Conservation (phyloP, 306 rosid genomes). For the Trifolium dubium region DNA sequence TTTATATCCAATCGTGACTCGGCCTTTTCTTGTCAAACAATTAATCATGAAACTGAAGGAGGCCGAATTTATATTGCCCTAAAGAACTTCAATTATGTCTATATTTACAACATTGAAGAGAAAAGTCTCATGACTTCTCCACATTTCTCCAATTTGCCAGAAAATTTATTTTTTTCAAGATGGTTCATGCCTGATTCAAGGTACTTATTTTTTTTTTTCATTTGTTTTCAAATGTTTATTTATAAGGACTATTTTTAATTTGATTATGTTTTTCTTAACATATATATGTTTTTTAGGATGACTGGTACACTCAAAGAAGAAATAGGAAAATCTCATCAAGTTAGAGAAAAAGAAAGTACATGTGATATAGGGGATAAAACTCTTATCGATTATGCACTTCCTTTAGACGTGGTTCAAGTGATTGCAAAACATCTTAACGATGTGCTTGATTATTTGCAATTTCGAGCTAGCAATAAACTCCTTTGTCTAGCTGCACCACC, state of each 20-base stretch:
- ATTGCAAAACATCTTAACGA: background rate
- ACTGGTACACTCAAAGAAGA: background rate
- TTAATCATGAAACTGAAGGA: slow-evolving; percentile 1
- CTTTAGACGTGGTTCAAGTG: background rate
- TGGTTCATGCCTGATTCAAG: slow-evolving; percentile 1
- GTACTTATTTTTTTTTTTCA: background rate
- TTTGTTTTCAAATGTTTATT: background rate
- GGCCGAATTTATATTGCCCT: background rate
- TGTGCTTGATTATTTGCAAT: background rate
- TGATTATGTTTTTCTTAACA: background rate
- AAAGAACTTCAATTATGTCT: background rate
- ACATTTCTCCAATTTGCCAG: background rate
- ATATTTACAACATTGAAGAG: slow-evolving; percentile 8
- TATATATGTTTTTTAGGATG: background rate
- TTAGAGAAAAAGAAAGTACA: background rate
- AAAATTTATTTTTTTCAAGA: background rate
- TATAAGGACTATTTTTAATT: no score
- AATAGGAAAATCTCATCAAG: background rate
- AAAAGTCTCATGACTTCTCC: background rate
- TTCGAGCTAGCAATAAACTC: slow-evolving; percentile 8
- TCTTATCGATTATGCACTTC: background rate
- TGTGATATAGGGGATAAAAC: no score
- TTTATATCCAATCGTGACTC: background rate
- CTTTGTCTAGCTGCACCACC: background rate
- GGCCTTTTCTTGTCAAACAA: background rate